A percentile compares a stretch with the other conserved stretches of the same genome.
Evolutionary conservation across 148 eudicot genomes (phyloP).

Genomic region (Pharnaceum exiguum): DNA sequence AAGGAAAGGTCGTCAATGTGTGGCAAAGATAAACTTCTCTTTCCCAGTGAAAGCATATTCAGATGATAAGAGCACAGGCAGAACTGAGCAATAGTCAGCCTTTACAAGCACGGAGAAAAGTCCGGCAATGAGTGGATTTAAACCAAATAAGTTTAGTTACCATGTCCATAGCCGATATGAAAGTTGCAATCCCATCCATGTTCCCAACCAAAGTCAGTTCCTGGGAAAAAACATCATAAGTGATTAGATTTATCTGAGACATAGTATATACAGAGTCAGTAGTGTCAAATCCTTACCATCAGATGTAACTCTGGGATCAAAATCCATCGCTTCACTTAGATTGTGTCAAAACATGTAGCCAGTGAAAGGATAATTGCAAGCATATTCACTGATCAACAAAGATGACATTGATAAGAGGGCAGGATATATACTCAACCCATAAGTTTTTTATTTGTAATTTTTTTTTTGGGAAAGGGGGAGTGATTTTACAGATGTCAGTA

Average conservation of each 20-base stretch:
- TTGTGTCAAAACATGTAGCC: constrained; percentile 13
- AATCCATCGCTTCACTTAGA: constrained; percentile 45
- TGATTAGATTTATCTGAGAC: constrained; percentile 5
- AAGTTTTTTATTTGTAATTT: too few relatives aligned
- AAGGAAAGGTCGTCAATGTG: too few relatives aligned
- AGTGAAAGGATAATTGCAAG: constrained; percentile 17
- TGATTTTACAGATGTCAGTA: too few relatives aligned
- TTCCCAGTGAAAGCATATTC: neutral
- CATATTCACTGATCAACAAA: constrained; percentile 3
- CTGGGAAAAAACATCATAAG: constrained; percentile 17
- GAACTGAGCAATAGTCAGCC: neutral
- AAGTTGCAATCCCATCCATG: constrained; percentile 33
- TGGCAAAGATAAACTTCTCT: too few relatives aligned
- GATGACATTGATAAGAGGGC: neutral
- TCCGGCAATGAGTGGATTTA: neutral
- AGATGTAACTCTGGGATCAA: constrained; percentile 35
- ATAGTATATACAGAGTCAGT: neutral
- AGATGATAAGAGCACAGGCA: neutral
- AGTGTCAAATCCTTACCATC: constrained; percentile 24
- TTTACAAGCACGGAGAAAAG: neutral
- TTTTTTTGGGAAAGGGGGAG: too few relatives aligned
- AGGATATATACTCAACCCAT: neutral
- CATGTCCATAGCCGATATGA: constrained; percentile 33
- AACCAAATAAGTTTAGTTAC: constrained; percentile 12
- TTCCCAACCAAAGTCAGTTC: constrained; percentile 14